These are phyloP conservation scores for Aspergillus puulaauensis DNA, from an alignment of 2,329 filamentous ascomycete species.

Conservation along the genomic window DNA sequence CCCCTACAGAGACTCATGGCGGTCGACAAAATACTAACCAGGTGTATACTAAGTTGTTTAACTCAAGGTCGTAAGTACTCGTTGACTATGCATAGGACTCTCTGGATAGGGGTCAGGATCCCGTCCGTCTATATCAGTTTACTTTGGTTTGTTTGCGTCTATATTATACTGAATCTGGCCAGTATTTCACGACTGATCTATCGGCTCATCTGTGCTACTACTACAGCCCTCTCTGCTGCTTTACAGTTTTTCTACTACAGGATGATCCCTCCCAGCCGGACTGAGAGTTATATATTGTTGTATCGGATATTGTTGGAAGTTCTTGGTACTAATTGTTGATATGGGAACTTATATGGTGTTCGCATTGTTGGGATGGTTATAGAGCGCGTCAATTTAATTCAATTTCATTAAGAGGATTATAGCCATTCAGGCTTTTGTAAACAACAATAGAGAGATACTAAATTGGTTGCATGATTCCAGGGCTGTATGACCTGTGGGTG, in stretches of 20 bases:
- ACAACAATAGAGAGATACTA: no score
- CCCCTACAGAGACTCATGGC: no score
- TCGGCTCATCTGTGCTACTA: not conserved
- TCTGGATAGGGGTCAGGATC: not conserved
- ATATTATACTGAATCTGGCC: not conserved
- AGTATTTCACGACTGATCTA: not conserved
- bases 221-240: not conserved
- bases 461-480: no score
- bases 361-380: no score
- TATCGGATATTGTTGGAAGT: not conserved
- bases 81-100: no score
- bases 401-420: no score
- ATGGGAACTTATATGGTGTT: not conserved
- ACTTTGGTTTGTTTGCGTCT: not conserved
- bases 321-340: not conserved
- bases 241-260: not conserved
- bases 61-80: no score
- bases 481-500: no score
- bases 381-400: no score
- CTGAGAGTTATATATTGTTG: not conserved
- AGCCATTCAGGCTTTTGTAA: no score
- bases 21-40: no score
- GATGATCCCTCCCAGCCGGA: not conserved
- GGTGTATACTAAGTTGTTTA: no score
- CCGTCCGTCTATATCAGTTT: not conserved